A percentile compares a stretch with the other conserved stretches of the same genome.
Evolutionary conservation across 2,329 filamentous ascomycete genomes (phyloP).

Genomic region (Acrodontium crateriforme): DNA sequence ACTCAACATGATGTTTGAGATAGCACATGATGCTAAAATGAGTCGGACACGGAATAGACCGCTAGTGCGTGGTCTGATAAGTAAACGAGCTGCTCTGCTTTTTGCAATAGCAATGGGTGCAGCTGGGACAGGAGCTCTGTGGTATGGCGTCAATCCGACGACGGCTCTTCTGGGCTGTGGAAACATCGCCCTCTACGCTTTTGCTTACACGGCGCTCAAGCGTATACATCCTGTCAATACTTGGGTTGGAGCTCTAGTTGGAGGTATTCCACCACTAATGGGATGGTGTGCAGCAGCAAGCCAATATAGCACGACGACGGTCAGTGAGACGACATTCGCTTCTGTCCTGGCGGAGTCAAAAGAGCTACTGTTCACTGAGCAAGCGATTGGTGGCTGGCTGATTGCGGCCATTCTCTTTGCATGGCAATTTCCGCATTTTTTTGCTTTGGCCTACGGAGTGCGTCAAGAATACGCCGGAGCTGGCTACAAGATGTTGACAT

Average conservation of each 20-base stretch:
- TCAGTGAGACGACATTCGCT: slow-evolving; percentile 5
- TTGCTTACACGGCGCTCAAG: slow-evolving; percentile 86
- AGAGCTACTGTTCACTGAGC: slow-evolving; percentile 22
- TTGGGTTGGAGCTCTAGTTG: slow-evolving; percentile 86
- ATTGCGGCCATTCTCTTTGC: slow-evolving; percentile 73
- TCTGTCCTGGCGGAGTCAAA: slow-evolving; percentile 17
- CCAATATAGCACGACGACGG: slow-evolving; percentile 49
- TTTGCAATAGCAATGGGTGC: slow-evolving; percentile 67
- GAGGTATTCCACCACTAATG: slow-evolving; percentile 91
- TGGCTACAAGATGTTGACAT: slow-evolving; percentile 61
- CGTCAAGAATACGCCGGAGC: slow-evolving; percentile 71
- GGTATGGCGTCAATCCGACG: slow-evolving; percentile 86
- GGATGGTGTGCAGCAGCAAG: slow-evolving; percentile 93
- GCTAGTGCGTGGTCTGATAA: slow-evolving; percentile 68
- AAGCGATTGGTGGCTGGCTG: slow-evolving; percentile 63
- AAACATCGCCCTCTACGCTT: slow-evolving; percentile 84
- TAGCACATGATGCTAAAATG: slow-evolving; percentile 82
- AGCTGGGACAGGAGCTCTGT: slow-evolving; percentile 58
- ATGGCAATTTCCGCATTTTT: slow-evolving; percentile 99
- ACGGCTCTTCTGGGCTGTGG: slow-evolving; percentile 70
- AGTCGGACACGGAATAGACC: slow-evolving; percentile 82
- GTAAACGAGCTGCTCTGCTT: slow-evolving; percentile 52
- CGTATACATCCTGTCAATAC: slow-evolving; percentile 77
- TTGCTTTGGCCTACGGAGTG: slow-evolving; percentile 79
- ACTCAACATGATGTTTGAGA: slow-evolving; percentile 95